phyloP scores from a whole-genome alignment of 805 yeast species.

The Candida chauliodis region DNA sequence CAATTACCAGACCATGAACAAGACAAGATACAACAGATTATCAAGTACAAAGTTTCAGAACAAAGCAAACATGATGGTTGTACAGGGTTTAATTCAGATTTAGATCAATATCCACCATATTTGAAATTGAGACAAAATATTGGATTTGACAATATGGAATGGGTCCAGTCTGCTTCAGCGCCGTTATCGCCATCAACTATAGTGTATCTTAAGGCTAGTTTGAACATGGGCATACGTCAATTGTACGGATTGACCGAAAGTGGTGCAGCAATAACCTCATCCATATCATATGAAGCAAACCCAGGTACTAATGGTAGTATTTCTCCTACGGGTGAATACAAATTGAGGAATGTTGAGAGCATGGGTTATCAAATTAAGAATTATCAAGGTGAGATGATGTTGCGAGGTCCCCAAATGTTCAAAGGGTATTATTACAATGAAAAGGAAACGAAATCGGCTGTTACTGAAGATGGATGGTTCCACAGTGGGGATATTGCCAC shows the following conservation, averaged over 20 bases:
- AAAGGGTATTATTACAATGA: constrained; percentile 52
- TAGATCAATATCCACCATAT: constrained; percentile 17
- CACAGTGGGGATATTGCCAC: constrained; percentile 61
- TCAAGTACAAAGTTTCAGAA: constrained; percentile 17
- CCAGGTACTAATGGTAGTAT: constrained; percentile 27
- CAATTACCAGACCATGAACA: constrained; percentile 10
- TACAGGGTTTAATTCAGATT: constrained; percentile 16
- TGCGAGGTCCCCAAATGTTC: constrained; percentile 66
- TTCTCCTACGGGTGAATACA: constrained; percentile 18
- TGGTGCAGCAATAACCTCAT: constrained; percentile 19
- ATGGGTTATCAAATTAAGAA: constrained; percentile 19
- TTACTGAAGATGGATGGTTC: constrained; percentile 60
- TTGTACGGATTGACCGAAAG: constrained; percentile 35
- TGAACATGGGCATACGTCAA: constrained; percentile 26
- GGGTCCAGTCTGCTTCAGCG: constrained; percentile 31
- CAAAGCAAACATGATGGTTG: constrained; percentile 36
- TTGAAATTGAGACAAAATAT: constrained; percentile 28
- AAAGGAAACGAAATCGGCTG: constrained; percentile 49
- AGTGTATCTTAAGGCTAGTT: constrained; percentile 22
- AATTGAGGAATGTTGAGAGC: constrained; percentile 14
- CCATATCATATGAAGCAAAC: constrained; percentile 16
- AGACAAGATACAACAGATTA: constrained; percentile 16
- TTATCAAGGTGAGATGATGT: constrained; percentile 42
- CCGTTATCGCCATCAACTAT: constrained; percentile 23
- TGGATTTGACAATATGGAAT: constrained; percentile 27